Base-by-base conservation (phyloP, 2,329 filamentous ascomycete species). In the Diaporthe australafricana region DNA sequence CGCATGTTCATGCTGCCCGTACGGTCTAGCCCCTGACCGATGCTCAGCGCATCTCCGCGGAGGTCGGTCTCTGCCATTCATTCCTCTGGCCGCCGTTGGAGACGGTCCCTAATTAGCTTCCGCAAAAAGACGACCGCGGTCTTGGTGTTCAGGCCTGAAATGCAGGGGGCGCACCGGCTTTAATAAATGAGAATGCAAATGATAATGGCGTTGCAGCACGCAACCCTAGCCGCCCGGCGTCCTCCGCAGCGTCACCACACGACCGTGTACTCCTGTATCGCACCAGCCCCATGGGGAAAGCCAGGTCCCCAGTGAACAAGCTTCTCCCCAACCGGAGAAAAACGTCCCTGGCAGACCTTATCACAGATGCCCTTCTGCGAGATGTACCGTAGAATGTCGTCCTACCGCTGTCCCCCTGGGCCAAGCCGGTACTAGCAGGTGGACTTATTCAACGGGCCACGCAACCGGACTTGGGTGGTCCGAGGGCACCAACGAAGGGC, bases 11-110 rank as follows among this genome's bases (percentile, higher is more conserved):
- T 65, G 60, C 60, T 65, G 60, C 60, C 20, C 55, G 22, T 65
- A 38, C 45, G 60, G 27, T 20, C 40, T 27, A 27, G 30, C 50
- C 25, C 22, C 53, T 30, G 60, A n/a, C 16, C 25, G 47, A 17
- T 40, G 53, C 12, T 14, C 42, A 7, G n/a, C 11, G 42, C 45
- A 55, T 73, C 71, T 73, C 71, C 71, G 71, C 71, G 71, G 71
- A 71, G 25, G 25, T 32, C 35, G 42, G 20, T 9, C 40, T 32
- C 7, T 65, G 48, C 20, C 48, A 35, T 47, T 32, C 35, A 40
- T 50, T 25, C 60, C 42, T 16, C 30, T 65, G 60, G 42, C 30
- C 30, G 30, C 60, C 45, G 42, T 38, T 38, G 56, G 56, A 20
- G 20, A 12, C 17, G 27, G 22, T n/a, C 47, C 14, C 11, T 56